Evolutionary conservation across 768 basidiomycete genomes (phyloP).

Genomic region (Tulasnella sp.): DNA sequence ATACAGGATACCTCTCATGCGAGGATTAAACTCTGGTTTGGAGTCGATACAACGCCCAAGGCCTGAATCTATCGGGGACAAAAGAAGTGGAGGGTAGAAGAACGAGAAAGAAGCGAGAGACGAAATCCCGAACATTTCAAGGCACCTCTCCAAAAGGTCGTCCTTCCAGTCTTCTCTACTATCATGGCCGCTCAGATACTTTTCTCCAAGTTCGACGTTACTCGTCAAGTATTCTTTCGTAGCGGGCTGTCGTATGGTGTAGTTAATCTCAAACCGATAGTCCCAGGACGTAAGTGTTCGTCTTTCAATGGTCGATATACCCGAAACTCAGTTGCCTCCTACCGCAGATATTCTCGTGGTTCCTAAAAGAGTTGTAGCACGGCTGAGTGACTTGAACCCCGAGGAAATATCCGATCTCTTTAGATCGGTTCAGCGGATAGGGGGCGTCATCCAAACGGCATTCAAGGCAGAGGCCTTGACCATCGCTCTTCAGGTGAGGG

Average conservation of each 20-base stretch:
- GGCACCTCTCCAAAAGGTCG: too few relatives aligned
- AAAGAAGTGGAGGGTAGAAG: too few relatives aligned
- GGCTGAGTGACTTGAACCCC: conserved; percentile 37
- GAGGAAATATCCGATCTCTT: conserved; percentile 74
- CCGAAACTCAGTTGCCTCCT: not conserved
- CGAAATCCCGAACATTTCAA: too few relatives aligned
- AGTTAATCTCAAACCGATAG: conserved; percentile 89
- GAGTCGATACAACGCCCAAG: too few relatives aligned
- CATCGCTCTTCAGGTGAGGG: conserved; percentile 78
- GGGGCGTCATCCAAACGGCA: conserved; percentile 63
- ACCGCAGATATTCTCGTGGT: conserved; percentile 45
- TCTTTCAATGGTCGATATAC: too few relatives aligned
- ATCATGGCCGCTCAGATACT: conserved; percentile 15
- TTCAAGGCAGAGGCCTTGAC: conserved; percentile 79
- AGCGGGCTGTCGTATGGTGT: conserved; percentile 65
- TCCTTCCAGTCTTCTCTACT: too few relatives aligned
- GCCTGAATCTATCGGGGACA: too few relatives aligned
- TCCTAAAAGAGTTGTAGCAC: conserved; percentile 38
- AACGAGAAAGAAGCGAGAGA: too few relatives aligned
- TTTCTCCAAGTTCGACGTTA: conserved; percentile 25
- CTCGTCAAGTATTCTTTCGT: conserved; percentile 42
- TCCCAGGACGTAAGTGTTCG: conserved; percentile 73
- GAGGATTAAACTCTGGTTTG: too few relatives aligned
- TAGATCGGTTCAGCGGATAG: conserved; percentile 64
- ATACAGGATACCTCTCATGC: too few relatives aligned